Evolutionary conservation across 441 rosid genomes (phyloP).

Genomic region (Manihot esculenta): DNA sequence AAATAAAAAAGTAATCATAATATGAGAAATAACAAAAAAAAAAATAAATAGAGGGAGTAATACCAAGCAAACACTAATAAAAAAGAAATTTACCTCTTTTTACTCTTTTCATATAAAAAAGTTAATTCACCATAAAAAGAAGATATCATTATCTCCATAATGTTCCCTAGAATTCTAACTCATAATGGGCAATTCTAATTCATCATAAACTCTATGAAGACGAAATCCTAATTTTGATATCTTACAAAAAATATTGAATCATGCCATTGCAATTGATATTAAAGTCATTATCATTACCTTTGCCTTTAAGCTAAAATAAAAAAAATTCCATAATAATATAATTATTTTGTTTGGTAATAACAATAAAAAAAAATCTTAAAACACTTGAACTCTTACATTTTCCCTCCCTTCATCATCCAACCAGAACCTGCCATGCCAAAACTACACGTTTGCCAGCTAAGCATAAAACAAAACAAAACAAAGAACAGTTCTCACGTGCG

Average conservation of each 20-base stretch:
- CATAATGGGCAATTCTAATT: background rate
- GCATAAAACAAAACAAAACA: background rate
- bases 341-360: background rate
- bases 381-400: background rate
- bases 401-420: background rate
- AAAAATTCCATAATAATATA: background rate
- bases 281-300: constrained; percentile 9
- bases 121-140: background rate
- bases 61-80: no score
- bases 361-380: background rate
- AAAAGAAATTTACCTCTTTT: no score
- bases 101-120: background rate
- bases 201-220: background rate
- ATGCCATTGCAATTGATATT: background rate
- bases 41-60: no score
- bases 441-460: constrained; percentile 4
- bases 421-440: background rate
- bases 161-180: background rate
- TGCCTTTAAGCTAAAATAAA: background rate
- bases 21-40: no score
- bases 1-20: no score
- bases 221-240: background rate
- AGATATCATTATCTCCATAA: background rate
- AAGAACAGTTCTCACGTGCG: constrained; percentile 12
- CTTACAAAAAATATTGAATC: background rate